Evolutionary conservation across 163 green algal species (phyloP).

Genomic region (Prototheca stagnorum): DNA sequence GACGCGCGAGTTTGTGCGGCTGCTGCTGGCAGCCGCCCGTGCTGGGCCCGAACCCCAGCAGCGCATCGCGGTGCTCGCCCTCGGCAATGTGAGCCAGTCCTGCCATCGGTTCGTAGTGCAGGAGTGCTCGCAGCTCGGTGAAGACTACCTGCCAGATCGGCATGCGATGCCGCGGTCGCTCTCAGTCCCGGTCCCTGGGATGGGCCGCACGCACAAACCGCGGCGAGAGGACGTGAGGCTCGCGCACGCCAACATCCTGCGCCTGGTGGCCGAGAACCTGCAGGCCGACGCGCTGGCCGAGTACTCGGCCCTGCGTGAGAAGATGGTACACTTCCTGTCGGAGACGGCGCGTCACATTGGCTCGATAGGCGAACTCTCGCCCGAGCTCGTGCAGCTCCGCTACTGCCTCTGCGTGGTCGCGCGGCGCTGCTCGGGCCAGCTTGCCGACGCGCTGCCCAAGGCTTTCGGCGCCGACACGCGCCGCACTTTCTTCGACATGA

Average conservation of each 20-base stretch:
- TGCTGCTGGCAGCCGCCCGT: slow-evolving; percentile 20
- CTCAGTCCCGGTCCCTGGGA: slow-evolving; percentile 11
- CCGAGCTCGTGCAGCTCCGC: slow-evolving; percentile 32
- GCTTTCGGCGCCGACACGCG: slow-evolving; percentile 19
- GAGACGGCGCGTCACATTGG: slow-evolving; percentile 33
- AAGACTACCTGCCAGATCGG: slow-evolving; percentile 19
- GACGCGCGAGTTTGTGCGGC: slow-evolving; percentile 18
- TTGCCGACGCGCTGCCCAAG: slow-evolving; percentile 10
- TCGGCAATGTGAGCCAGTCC: slow-evolving; percentile 24
- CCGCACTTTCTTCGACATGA: slow-evolving; percentile 26
- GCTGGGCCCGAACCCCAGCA: slow-evolving; percentile 14
- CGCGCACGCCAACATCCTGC: slow-evolving; percentile 27
- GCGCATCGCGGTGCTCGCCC: slow-evolving; percentile 18
- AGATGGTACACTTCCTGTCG: slow-evolving; percentile 39
- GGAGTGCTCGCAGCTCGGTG: slow-evolving; percentile 17
- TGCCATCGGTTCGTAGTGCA: slow-evolving; percentile 15
- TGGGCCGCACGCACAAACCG: slow-evolving; percentile 3
- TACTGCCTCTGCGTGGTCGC: slow-evolving; percentile 33
- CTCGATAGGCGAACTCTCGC: slow-evolving; percentile 12
- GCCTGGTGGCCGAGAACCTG: slow-evolving; percentile 31
- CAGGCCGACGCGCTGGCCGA: background rate
- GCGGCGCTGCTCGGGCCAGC: slow-evolving; percentile 10
- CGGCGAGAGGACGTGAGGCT: slow-evolving; percentile 24
- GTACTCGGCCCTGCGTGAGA: slow-evolving; percentile 12
- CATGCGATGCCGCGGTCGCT: slow-evolving; percentile 11